Percentiles rank a stretch among this genome's conserved stretches.
Conservation (phyloP, 176 grass and related monocot genomes). For the Oryza meridionalis region DNA sequence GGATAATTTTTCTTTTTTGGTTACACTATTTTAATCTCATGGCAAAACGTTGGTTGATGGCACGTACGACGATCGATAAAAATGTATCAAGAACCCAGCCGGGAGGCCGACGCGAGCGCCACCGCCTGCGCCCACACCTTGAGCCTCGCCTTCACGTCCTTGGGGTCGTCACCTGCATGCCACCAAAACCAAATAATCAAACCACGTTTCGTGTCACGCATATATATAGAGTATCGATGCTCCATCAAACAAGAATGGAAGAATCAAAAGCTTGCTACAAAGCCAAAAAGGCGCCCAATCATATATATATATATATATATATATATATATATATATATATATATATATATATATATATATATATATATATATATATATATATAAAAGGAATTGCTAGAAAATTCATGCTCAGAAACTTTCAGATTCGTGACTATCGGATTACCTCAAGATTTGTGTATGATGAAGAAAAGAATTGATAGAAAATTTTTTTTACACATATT, state of each 20-base stretch:
- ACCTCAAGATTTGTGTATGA: no score
- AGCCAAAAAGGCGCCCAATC: neutral
- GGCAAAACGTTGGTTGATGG: neutral
- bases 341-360: no score
- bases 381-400: no score
- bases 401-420: no score
- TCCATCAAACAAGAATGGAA: neutral
- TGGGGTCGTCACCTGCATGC: slow-evolving; percentile 53
- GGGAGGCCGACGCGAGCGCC: slow-evolving; percentile 42
- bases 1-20: neutral
- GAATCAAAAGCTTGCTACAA: neutral
- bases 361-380: no score
- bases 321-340: no score
- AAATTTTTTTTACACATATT: no score
- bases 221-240: no score
- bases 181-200: neutral
- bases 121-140: slow-evolving; percentile 67
- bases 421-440: no score
- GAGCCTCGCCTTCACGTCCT: slow-evolving; percentile 65
- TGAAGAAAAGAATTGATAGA: no score
- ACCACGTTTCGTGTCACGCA: no score
- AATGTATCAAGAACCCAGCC: slow-evolving; percentile 27
- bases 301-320: no score
- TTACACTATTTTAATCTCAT: neutral
- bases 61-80: neutral